A percentile compares a stretch with the other conserved stretches of the same genome.
Evolutionary conservation across 1,139 yeast genomes (phyloP).

Genomic region (Saccharomyces hybrid): DNA sequence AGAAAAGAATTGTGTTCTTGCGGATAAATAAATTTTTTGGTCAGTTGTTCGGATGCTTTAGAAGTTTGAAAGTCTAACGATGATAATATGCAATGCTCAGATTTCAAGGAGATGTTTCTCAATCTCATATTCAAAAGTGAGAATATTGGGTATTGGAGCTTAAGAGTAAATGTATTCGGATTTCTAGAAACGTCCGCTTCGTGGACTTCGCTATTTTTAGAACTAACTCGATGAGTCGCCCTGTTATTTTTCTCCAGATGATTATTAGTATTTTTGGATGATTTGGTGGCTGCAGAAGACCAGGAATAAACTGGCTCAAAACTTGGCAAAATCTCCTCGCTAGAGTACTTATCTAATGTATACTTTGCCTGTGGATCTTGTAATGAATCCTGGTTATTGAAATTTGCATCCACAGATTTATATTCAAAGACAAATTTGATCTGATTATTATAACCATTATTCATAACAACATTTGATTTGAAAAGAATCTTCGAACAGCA

Average conservation of each 20-base stretch:
- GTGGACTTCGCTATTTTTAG: not conserved
- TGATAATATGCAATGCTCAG: conserved; percentile 21
- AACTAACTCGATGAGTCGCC: not conserved
- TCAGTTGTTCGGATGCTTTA: conserved; percentile 19
- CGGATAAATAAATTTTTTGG: conserved; percentile 8
- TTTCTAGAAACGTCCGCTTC: not conserved
- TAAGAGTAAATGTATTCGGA: not conserved
- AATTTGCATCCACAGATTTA: not conserved
- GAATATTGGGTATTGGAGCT: conserved; percentile 25
- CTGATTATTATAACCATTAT: conserved; percentile 28
- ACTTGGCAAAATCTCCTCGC: conserved; percentile 15
- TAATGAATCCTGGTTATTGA: not conserved
- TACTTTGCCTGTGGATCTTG: not conserved
- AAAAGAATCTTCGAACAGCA: conserved; percentile 19
- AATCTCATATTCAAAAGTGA: conserved; percentile 29
- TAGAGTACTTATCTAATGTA: conserved; percentile 1
- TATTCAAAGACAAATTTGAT: conserved; percentile 18
- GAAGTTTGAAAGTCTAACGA: conserved; percentile 31
- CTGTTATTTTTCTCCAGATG: not conserved
- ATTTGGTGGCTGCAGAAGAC: conserved; percentile 5
- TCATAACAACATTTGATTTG: conserved; percentile 29
- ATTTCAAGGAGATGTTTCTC: conserved; percentile 21
- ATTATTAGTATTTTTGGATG: not conserved
- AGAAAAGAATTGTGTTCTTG: conserved; percentile 2
- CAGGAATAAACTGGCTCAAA: conserved; percentile 22